Evolutionary conservation across 1,139 yeast species (phyloP).

Genomic region (Magnusiomyces fungicola): DNA sequence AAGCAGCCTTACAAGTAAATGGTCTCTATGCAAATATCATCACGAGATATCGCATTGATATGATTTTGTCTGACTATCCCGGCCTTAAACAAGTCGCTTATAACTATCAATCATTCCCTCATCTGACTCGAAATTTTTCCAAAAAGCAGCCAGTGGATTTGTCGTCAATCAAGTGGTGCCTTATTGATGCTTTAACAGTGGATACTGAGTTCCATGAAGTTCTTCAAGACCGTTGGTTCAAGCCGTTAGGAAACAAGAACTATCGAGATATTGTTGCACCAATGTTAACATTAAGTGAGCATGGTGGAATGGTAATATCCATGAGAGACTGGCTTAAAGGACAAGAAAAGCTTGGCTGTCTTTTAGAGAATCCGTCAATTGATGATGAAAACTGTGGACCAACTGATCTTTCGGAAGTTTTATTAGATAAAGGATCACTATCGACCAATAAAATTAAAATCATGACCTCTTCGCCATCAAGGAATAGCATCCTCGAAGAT

Average conservation of each 20-base stretch:
- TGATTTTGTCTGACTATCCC: conserved; percentile 76
- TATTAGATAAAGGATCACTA: conserved; percentile 74
- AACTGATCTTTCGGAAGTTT: conserved; percentile 53
- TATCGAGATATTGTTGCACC: conserved; percentile 83
- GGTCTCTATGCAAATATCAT: conserved; percentile 83
- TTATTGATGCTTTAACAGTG: conserved; percentile 83
- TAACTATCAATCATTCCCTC: conserved; percentile 88
- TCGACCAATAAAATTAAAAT: conserved; percentile 72
- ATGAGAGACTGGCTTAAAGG: conserved; percentile 77
- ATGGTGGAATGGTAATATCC: conserved; percentile 93
- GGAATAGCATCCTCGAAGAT: conserved; percentile 36
- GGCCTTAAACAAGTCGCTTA: conserved; percentile 90
- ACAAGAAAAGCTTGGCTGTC: conserved; percentile 50
- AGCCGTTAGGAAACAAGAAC: conserved; percentile 78
- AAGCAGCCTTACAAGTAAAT: conserved; percentile 63
- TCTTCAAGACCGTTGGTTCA: conserved; percentile 82
- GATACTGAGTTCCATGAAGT: conserved; percentile 93
- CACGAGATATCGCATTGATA: conserved; percentile 61
- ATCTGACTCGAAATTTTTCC: conserved; percentile 68
- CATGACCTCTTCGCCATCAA: conserved; percentile 49
- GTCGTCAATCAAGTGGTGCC: conserved; percentile 77
- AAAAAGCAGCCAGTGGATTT: conserved; percentile 75
- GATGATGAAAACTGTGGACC: conserved; percentile 39
- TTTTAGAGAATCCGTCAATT: conserved; percentile 19
- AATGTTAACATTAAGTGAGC: conserved; percentile 79